Base-by-base conservation (phyloP, 2,329 filamentous ascomycete genomes). In the Venturiaceae sp. region DNA sequence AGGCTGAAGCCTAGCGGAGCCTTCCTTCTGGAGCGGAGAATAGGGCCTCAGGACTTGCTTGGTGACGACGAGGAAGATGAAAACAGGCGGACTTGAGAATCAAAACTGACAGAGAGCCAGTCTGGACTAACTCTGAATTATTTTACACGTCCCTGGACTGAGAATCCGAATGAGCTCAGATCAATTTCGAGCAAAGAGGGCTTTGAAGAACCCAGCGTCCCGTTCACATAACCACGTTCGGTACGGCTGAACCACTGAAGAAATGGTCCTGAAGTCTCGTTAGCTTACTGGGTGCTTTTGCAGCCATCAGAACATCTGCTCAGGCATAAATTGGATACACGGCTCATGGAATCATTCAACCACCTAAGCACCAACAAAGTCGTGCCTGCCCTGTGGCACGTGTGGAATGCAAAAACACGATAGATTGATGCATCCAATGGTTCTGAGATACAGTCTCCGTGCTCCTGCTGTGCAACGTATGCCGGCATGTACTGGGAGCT, bases 1-100 rank as follows among this genome's bases (percentile, higher is more conserved):
- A 77, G 79, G 47, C 67, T 86, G 63, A 78, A 75, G 55, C 83
- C 83, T 13, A 41, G 58, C 19, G 58, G 58, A 26, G 58, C 58
- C n/a, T 59, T 32, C 11, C 5, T 59, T 19, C 34, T 59, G 30
- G 58, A 59, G 39, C 47, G 52, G 16, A 46, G 9, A 37, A 34
- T 59, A 39, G 39, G 58, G 16, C 36, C 53, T 6, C 30, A 33
- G 53, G 58, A 59, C 46, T 58, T 57, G 11, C 53, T 59, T 7
- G 13, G 26, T 19, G 57, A 52, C 2, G 52, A 36, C 3, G 44
- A 16, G 13, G 14, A 50, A 50, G 19, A 50, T 7, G 23, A 30
- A 3, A 26, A 26, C 21, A 26, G 30, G 19, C 6, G 6, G 5
- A 5, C 14, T 50, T 28, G 26, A 50, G 2, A 23, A 47, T 26